Base-by-base conservation (phyloP, 768 basidiomycete genomes). In the Rhizopogon vulgaris region DNA sequence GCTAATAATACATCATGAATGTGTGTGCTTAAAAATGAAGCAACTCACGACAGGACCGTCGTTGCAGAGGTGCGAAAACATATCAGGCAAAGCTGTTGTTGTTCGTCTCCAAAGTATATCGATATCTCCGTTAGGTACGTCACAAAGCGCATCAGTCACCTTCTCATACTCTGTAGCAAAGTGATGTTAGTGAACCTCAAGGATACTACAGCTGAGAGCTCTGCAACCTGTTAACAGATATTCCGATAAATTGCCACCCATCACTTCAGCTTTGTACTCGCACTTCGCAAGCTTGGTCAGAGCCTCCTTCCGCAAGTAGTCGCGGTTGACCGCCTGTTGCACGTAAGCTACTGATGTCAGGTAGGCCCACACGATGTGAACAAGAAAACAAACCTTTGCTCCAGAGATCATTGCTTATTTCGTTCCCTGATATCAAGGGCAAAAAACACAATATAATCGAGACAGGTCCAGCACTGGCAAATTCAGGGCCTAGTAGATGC, bases 381-480 rank as follows among this genome's bases (percentile, higher is more conserved):
- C 38, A 39, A 1, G 9, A 24, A 40, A 10, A 41, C 53, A 5
- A 22, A 66, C 62, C 55, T 52, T 55, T 64, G 28, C 50, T 39
- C 63, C 64, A 64, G 48, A 64, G 45, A 1, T 48, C 36, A 9
- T 42, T 17, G 8, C 57, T 38, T 15, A 50, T 1, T n/a, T 57
- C 38, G 3, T 38, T 34, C 27, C 30, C 30, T 1, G 38, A 15
- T 4, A 63, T 11, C 1, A 55, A 24, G 3, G 58, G 60, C 3
- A 66, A 12, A 14, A 60, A 9, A 46, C 62, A 64, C 25, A 66
- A 15, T 17, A 43, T 46, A 14, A 66, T 40, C n/a, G 58, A 64
- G 3, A 56, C 22, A 43, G 58, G 60, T 1, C 63, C 63, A 22
- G 62, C 62, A 7, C 53, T 52, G 1, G 40, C 17, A n/a, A 62